Conservation (phyloP, 768 basidiomycete genomes). For the Favolaschia claudopus region DNA sequence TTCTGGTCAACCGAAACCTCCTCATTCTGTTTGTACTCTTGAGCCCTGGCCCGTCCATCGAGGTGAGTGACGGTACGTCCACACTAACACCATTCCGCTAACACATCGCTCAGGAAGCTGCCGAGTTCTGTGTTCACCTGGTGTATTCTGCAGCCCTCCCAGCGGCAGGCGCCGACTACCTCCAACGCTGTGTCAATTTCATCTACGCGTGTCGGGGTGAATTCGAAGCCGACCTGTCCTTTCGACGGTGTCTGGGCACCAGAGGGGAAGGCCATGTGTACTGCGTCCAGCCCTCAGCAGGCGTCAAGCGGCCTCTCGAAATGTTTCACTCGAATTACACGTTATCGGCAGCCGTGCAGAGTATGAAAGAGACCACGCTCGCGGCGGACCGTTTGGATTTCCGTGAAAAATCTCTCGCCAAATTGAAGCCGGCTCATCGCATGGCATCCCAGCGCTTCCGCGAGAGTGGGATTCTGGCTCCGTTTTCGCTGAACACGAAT, state of each 20-base stretch:
- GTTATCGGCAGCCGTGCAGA: slow-evolving; percentile 28
- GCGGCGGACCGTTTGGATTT: slow-evolving; percentile 44
- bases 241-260: slow-evolving; percentile 27
- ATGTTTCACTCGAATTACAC: slow-evolving; percentile 36
- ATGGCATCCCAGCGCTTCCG: slow-evolving; percentile 37
- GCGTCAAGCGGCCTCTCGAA: slow-evolving; percentile 28
- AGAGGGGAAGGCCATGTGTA: slow-evolving; percentile 34
- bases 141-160: slow-evolving; percentile 44
- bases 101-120: slow-evolving; percentile 30
- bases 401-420: slow-evolving; percentile 44
- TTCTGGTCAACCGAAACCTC: slow-evolving; percentile 49
- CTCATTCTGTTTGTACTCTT: slow-evolving; percentile 43
- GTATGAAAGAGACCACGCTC: slow-evolving; percentile 39
- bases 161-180: slow-evolving; percentile 31
- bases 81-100: not conserved
- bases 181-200: slow-evolving; percentile 31
- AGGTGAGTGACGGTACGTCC: slow-evolving; percentile 10
- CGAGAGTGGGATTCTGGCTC: slow-evolving; percentile 38
- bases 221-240: slow-evolving; percentile 14
- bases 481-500: slow-evolving; percentile 34
- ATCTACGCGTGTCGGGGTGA: slow-evolving; percentile 26
- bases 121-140: slow-evolving; percentile 41
- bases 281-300: slow-evolving; percentile 19
- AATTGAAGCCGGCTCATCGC: slow-evolving; percentile 45
- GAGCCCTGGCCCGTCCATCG: slow-evolving; percentile 27